Evolutionary conservation across 1,284 basidiomycete genomes (phyloP), one percentile per base, ranked within the genome.

Genomic region (Xerocomus nothofagi): DNA sequence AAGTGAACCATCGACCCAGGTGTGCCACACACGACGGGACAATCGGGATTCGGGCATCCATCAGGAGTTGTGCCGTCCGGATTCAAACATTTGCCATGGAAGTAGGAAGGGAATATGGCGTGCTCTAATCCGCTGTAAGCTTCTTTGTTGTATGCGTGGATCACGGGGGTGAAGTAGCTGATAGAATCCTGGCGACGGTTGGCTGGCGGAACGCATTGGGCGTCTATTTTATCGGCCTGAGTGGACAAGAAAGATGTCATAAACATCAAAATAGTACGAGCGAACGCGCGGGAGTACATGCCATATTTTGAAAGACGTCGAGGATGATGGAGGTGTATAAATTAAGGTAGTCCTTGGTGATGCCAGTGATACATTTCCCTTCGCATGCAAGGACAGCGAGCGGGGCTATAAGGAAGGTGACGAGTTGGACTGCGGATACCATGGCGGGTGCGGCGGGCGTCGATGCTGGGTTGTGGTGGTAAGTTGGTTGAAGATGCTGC

Each of bases 1-100:
- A 81, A 85, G 67, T 88, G 84, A 7, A 84, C 77, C 57, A 89
- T 69, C 7, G 86, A 88, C 14, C 86, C 86, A n/a, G 87, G 84
- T 6, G 86, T 89, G 59, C 87, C 86, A 57, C 86, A 88, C 37
- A 87, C 78, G 50, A 86, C 77, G 29, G 84, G 79, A 63, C 87
- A 89, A 62, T 88, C 80, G 26, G 86, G 86, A 58, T 88, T 86
- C 3, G 87, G 86, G 58, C 88, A 90, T 24, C 87, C 88, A 5
- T 69, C 46, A 12, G 86, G 86, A 23, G 82, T 76, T 47, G 75
- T 67, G 41, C 78, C 81, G 49, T 80, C 71, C 7, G 56, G 61
- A 36, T 72, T 60, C 57, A 80, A 78, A 59, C 87, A 89, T 69
- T 87, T 90, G 49, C 87, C 88, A 55, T 89, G 88, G 66, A 89